A percentile compares a stretch with the other conserved stretches of the same genome.
phyloP scores from a whole-genome alignment of 139 green algal genomes.

The Eudorina sp. region DNA sequence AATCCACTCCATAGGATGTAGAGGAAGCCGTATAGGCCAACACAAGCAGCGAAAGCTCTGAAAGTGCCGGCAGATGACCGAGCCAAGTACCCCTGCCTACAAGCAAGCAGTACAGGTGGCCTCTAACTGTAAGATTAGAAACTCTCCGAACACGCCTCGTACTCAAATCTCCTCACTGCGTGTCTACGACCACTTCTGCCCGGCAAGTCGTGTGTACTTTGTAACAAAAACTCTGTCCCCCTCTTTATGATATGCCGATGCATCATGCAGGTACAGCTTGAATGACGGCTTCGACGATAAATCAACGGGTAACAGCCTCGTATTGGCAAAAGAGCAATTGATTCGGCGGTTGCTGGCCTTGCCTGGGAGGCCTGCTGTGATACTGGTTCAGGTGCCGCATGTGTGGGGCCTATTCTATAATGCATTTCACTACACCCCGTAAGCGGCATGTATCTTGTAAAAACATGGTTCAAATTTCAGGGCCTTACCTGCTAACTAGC shows the following conservation, averaged over 20 bases:
- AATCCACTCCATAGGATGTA: no score
- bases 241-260: no score
- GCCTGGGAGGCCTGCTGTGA: neutral
- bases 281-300: neutral
- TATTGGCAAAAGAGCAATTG: neutral
- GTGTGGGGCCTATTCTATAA: neutral
- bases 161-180: no score
- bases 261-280: neutral
- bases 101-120: no score
- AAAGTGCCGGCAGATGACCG: no score
- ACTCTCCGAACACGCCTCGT: no score
- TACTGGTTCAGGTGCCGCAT: neutral
- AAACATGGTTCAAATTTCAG: no score
- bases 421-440: neutral
- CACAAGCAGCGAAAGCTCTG: no score
- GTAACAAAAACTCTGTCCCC: neutral
- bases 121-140: neutral
- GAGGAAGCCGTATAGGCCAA: no score
- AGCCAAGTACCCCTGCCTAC: no score
- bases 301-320: neutral
- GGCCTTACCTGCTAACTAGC: no score
- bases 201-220: neutral
- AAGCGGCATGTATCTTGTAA: neutral
- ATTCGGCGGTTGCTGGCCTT: neutral
- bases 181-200: no score